These are phyloP conservation scores for Sporothrix dimorphospora DNA, from an alignment of 2,329 filamentous ascomycete genomes.

Conservation along the genomic window DNA sequence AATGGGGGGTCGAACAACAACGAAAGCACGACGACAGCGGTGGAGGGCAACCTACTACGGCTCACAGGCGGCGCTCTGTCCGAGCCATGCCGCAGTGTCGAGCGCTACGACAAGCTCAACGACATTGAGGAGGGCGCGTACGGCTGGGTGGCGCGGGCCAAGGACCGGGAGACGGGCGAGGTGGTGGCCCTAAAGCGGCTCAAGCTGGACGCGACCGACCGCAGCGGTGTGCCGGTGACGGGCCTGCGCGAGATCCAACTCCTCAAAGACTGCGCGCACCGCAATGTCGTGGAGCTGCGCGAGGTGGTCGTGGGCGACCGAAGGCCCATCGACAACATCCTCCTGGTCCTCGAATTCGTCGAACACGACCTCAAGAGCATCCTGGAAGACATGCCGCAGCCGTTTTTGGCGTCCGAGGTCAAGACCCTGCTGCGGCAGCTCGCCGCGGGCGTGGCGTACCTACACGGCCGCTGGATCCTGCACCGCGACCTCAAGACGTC, in stretches of 20 bases:
- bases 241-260: constrained; percentile 94
- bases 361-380: constrained; percentile 96
- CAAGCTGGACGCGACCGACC: constrained; percentile 81
- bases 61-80: constrained; percentile 72
- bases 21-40: neutral
- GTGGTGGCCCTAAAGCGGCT: constrained; percentile 92
- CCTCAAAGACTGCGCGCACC: constrained; percentile 75
- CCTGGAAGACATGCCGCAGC: constrained; percentile 90
- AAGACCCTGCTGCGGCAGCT: constrained; percentile 90
- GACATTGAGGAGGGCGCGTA: constrained; percentile 98
- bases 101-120: constrained; percentile 90
- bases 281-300: constrained; percentile 78
- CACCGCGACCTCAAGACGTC: constrained; percentile 93
- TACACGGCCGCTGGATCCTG: constrained; percentile 88
- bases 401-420: constrained; percentile 88
- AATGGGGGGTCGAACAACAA: constrained; percentile 35
- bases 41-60: constrained; percentile 63
- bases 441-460: constrained; percentile 75
- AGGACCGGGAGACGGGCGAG: constrained; percentile 70
- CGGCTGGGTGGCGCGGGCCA: constrained; percentile 87
- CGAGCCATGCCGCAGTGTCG: constrained; percentile 69
- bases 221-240: constrained; percentile 81
- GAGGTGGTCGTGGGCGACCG: constrained; percentile 81
- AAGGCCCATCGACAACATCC: constrained; percentile 66
- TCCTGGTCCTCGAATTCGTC: constrained; percentile 94